Evolutionary conservation across 2,329 filamentous ascomycete genomes (phyloP).

Genomic region (Trichoderma sp.): DNA sequence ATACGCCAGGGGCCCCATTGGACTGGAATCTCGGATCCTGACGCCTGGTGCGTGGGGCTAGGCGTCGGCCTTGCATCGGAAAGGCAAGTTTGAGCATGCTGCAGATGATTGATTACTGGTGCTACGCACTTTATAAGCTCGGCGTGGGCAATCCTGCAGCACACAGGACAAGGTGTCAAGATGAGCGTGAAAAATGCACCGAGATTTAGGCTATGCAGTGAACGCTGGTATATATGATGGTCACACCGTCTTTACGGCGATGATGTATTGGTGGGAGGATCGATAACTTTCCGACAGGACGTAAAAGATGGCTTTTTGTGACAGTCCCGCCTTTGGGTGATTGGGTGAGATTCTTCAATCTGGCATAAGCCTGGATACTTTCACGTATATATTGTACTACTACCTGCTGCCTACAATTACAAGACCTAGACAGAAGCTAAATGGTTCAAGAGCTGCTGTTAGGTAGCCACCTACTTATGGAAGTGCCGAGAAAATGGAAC

Average conservation of each 20-base stretch:
- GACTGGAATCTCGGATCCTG: constrained; percentile 22
- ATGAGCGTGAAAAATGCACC: constrained; percentile 7
- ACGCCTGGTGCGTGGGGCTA: constrained; percentile 12
- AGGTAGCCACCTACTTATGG: not conserved
- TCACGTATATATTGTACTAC: too few relatives aligned
- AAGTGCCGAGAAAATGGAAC: not conserved
- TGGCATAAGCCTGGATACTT: not conserved
- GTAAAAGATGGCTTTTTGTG: not conserved
- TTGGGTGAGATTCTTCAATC: not conserved
- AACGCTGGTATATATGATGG: constrained; percentile 13
- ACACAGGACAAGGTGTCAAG: not conserved
- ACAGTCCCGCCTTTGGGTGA: not conserved
- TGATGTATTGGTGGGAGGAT: not conserved
- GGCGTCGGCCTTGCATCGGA: constrained; percentile 19
- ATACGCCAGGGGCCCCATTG: constrained; percentile 23
- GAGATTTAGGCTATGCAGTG: constrained; percentile 7
- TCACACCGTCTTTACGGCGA: constrained; percentile 10
- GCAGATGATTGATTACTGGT: constrained; percentile 4
- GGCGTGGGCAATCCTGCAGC: not conserved
- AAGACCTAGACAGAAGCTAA: not conserved
- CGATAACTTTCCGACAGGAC: not conserved
- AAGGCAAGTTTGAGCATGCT: constrained; percentile 7
- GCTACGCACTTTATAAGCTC: not conserved
- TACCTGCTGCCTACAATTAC: not conserved
- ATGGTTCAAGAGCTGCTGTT: not conserved